Evolutionary conservation across 257 asterid species (phyloP).

Genomic region (Fraxinus excelsior): DNA sequence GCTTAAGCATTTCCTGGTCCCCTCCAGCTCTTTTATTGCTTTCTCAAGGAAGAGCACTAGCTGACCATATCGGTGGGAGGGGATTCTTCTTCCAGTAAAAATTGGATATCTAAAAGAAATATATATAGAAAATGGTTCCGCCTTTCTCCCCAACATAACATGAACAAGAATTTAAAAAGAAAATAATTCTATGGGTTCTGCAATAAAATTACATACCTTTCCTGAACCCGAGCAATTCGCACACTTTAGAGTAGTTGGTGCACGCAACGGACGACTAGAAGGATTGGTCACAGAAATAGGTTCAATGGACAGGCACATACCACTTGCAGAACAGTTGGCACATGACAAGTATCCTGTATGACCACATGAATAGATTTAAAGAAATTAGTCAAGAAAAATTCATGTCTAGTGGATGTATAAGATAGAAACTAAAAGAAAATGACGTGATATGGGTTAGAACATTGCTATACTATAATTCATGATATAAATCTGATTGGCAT

Average conservation of each 20-base stretch:
- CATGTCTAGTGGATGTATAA: not conserved
- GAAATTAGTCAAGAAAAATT: not conserved
- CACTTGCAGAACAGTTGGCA: conserved; percentile 83
- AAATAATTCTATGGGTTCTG: not conserved
- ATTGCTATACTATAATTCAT: not conserved
- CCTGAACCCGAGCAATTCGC: conserved; percentile 90
- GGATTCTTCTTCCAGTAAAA: not conserved
- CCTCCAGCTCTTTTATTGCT: not conserved
- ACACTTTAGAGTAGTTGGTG: conserved; percentile 73
- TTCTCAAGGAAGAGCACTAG: not conserved
- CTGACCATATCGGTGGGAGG: not conserved
- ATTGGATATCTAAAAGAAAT: not conserved
- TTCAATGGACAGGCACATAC: conserved; percentile 68
- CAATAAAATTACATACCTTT: conserved; percentile 54
- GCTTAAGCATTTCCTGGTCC: not conserved
- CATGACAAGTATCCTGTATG: conserved; percentile 84
- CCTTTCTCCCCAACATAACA: too few species aligned
- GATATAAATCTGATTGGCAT: not conserved
- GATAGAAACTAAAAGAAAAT: conserved; percentile 1
- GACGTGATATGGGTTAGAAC: not conserved
- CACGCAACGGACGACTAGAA: conserved; percentile 44
- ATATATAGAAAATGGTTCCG: not conserved
- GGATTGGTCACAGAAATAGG: conserved; percentile 51
- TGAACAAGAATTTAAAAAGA: not conserved
- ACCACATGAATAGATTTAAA: conserved; percentile 5